A percentile compares a stretch with the other conserved stretches of the same genome.
Evolutionary conservation across 345 rosid genomes (phyloP).

Genomic region (Arabis alpina): DNA sequence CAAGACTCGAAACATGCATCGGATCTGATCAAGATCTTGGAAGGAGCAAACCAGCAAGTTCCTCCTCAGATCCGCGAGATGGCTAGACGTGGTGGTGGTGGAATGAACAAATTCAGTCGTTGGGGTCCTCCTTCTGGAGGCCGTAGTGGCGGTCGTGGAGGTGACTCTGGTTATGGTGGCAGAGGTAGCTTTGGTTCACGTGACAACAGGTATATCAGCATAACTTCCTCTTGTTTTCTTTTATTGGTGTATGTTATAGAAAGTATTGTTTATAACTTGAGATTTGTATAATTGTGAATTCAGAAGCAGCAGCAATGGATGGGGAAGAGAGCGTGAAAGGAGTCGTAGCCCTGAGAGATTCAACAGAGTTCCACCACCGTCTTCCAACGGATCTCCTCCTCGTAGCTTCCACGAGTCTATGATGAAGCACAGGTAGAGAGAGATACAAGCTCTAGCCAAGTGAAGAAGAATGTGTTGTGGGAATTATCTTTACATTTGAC

Average conservation of each 20-base stretch:
- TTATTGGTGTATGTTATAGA: not conserved
- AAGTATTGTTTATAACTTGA: slow-evolving; percentile 8
- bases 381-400: slow-evolving; percentile 52
- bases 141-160: slow-evolving; percentile 62
- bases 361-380: slow-evolving; percentile 44
- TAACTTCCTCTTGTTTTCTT: not conserved
- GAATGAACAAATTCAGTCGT: slow-evolving; percentile 69
- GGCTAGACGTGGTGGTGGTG: slow-evolving; percentile 84
- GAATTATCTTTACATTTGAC: slow-evolving; percentile 9
- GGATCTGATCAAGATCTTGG: slow-evolving; percentile 84
- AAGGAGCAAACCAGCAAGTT: slow-evolving; percentile 90
- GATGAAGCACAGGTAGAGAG: slow-evolving; percentile 42
- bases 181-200: slow-evolving; percentile 58
- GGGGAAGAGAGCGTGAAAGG: slow-evolving; percentile 52
- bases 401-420: slow-evolving; percentile 76
- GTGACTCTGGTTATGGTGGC: slow-evolving; percentile 52
- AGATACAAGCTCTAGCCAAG: not conserved
- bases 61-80: slow-evolving; percentile 83
- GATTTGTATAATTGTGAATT: slow-evolving; percentile 17
- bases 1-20: slow-evolving; percentile 91
- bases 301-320: slow-evolving; percentile 51
- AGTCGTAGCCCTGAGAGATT: slow-evolving; percentile 68
- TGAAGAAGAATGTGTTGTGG: slow-evolving; percentile 16
- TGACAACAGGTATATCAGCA: slow-evolving; percentile 63
- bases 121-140: slow-evolving; percentile 75